Conservation (phyloP, 129 eudicot species). For the Flaveria trinervia region DNA sequence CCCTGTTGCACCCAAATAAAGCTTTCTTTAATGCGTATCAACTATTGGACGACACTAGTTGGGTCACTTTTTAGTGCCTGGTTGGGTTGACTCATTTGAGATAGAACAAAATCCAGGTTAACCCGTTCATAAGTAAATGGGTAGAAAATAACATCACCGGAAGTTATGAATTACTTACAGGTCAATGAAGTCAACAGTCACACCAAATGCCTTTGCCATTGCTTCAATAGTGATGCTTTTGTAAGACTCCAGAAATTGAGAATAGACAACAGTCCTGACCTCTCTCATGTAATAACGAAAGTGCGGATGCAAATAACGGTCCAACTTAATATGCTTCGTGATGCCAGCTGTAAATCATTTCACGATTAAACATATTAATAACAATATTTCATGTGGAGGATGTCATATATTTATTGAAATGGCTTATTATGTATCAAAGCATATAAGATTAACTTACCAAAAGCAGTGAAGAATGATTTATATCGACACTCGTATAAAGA, state of each 20-base stretch:
- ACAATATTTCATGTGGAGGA: background rate
- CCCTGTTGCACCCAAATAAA: conserved; percentile 47
- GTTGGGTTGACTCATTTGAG: background rate
- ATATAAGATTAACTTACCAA: conserved; percentile 48
- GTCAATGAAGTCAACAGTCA: conserved; percentile 88
- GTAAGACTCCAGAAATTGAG: conserved; percentile 93
- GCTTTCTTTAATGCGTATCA: background rate
- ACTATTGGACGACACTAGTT: background rate
- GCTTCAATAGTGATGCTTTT: conserved; percentile 97
- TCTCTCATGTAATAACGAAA: conserved; percentile 97
- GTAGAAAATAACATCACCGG: background rate
- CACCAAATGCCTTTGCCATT: conserved; percentile 96
- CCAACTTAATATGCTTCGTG: conserved; percentile 76
- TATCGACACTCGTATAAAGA: conserved; percentile 73
- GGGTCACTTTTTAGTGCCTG: background rate
- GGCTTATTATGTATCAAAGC: background rate
- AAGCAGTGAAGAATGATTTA: conserved; percentile 76
- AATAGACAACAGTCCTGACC: conserved; percentile 81
- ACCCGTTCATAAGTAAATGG: background rate
- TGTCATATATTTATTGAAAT: background rate
- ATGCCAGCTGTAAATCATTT: conserved; percentile 64
- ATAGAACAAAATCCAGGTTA: background rate
- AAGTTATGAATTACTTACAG: conserved; percentile 45
- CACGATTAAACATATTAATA: background rate
- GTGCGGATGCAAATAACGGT: conserved; percentile 86